Base-by-base conservation (phyloP, 805 yeast genomes). In the Spencermartinsiella europaea region DNA sequence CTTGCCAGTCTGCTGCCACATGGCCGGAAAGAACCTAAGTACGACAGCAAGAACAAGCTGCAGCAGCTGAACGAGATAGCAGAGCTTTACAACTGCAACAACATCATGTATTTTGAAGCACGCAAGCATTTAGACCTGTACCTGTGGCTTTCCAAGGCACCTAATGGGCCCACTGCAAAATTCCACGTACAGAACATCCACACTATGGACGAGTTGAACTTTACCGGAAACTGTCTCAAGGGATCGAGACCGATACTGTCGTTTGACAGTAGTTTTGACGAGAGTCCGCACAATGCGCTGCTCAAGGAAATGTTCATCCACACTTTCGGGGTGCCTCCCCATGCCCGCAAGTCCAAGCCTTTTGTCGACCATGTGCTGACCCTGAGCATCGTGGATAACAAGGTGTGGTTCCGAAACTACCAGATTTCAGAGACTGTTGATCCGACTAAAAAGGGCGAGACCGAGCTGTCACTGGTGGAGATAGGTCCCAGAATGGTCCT, bases 401-500 rank as follows among this genome's bases (percentile, higher is more conserved):
- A 90, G 70, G 76, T 93, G 48, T 93, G 99, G 99, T 79, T 90
- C 49, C 81, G 99, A 70, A 90, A 89, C 68, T 93, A 83, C 65
- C 98, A 93, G 71, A 88, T 93, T 55, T 72, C 79, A 51, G 88
- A 83, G 62, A 75, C 79, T 46, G 45, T 80, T 48, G 71, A 72
- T 41, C 54, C 55, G 12, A 52, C 42, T 21, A 51, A 47, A 21
- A 52, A 53, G 21, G 45, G 54, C 19, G 67, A 65, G 44, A 80
- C 80, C 34, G 87, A 88, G 52, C 67, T 86, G 52, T 80, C 88
- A 15, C 73, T 93, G 58, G 85, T 93, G 48, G 99, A 93, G 72
- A 88, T 93, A 57, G 99, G 99, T 2, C 99, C 99, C 44, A 79
- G 99, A 66, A 83, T 89, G 55, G 98, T 93, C 28, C 75, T 93